phyloP scores from a whole-genome alignment of 2,329 filamentous ascomycete species.

The Fusarium floridanum region DNA sequence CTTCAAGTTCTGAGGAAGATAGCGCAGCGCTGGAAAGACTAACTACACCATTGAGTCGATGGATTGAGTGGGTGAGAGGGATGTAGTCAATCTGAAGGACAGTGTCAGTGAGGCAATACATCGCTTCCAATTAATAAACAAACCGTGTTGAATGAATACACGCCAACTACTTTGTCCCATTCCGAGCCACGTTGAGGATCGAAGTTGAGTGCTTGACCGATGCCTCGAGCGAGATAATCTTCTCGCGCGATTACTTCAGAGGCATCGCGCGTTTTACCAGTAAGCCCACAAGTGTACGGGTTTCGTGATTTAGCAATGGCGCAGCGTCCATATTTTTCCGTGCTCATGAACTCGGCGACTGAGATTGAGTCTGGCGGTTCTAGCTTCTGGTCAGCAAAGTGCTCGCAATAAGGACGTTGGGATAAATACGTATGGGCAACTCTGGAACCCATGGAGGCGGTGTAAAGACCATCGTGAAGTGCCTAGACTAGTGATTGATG shows the following conservation, averaged over 20 bases:
- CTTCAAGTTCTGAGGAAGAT: conserved; percentile 75
- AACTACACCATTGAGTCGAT: conserved; percentile 78
- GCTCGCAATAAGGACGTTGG: not conserved
- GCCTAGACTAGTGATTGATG: fast-evolving
- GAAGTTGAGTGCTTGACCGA: conserved; percentile 75
- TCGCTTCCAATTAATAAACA: conserved; percentile 18
- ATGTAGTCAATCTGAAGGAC: conserved; percentile 76
- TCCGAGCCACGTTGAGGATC: conserved; percentile 76
- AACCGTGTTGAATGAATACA: conserved; percentile 84
- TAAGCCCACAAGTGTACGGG: conserved; percentile 84
- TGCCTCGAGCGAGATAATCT: conserved; percentile 73
- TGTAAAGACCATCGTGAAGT: conserved; percentile 6
- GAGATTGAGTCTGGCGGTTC: conserved; percentile 51
- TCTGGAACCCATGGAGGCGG: conserved; percentile 24
- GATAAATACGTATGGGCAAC: not conserved
- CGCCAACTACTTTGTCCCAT: conserved; percentile 83
- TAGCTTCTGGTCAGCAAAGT: not conserved
- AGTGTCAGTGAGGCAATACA: not conserved
- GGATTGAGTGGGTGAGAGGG: conserved; percentile 79
- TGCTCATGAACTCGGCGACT: conserved; percentile 81
- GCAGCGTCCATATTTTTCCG: conserved; percentile 58
- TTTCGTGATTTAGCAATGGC: conserved; percentile 73
- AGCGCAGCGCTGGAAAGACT: conserved; percentile 82
- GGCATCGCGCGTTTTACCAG: conserved; percentile 74
- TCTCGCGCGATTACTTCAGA: conserved; percentile 74